These are phyloP conservation scores for Miscanthus sacchariflorus DNA, from an alignment of 202 grass and related monocot species.

Conservation along the genomic window DNA sequence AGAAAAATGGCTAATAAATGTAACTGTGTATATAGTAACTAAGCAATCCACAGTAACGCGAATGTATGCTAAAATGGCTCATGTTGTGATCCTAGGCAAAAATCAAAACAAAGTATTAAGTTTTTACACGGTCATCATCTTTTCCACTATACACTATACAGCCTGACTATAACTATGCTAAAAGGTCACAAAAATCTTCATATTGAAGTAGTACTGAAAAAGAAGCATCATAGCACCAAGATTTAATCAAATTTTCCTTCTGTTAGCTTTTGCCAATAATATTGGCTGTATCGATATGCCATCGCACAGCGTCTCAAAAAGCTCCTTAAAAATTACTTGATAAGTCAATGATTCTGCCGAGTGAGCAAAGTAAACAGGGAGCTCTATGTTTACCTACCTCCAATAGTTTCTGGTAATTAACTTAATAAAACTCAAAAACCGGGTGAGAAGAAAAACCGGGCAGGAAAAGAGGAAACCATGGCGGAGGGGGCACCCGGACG, in stretches of 20 bases:
- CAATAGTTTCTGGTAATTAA: neutral
- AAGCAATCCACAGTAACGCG: neutral
- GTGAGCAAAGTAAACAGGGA: neutral
- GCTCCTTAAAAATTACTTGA: neutral
- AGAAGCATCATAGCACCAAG: constrained; percentile 8
- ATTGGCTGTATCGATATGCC: neutral
- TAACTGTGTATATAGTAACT: neutral
- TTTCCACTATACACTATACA: constrained; percentile 14
- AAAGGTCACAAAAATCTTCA: constrained; percentile 17
- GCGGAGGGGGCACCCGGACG: neutral
- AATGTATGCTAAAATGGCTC: constrained; percentile 21
- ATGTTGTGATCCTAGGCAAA: neutral
- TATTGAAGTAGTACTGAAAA: neutral
- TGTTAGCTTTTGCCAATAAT: constrained; percentile 6
- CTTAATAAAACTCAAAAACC: neutral
- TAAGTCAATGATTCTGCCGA: neutral
- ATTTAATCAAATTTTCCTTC: neutral
- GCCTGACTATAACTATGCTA: constrained; percentile 20
- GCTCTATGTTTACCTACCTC: neutral
- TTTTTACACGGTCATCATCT: constrained; percentile 7
- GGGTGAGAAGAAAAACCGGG: neutral
- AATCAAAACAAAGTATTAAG: neutral
- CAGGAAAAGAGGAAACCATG: neutral
- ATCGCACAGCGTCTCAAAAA: neutral
- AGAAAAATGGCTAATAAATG: constrained; percentile 21